Base-by-base conservation (phyloP, 164 flowering plant genomes). In the Chimonanthus salicifolius region DNA sequence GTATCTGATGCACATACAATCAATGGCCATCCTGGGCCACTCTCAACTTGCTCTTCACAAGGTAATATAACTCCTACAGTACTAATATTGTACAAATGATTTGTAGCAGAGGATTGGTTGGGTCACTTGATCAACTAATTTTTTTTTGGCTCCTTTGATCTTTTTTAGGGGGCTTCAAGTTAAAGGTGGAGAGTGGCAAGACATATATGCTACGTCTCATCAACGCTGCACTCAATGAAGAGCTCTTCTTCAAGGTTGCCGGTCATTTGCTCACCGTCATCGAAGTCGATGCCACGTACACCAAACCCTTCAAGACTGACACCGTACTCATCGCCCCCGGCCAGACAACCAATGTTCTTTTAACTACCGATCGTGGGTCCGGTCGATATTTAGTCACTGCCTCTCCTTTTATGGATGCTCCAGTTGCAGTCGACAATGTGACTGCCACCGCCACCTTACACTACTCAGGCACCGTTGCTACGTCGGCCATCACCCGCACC, bases 1-100 rank as follows among this genome's bases (percentile, higher is more conserved):
- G 92, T 91, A 2, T 89, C 94, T 0, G 92, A 91, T 77, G 92
- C 89, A 64, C 97, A 91, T 76, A 88, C 90, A 33, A 91, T 91
- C 51, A 91, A 91, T 47, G 97, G 97, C 20, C 86, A 82, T 51
- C 91, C 97, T 0, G 97, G 97, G 7, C 83, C 86, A 0, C 64
- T 80, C 58, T 10, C 88, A 0, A 83, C 69, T 49, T 92, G 94
- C 79, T 62, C 60, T 20, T 72, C 72, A 1, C 45, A 62, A 44
- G 74, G 74, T 50, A 71, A 47, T 49, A 2, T 54, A 13, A 54
- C 60, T 11, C 11, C 9, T 13, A 54, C 5, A 54, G 60, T 9
- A 2, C 60, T 1, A 15, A 4, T 15, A 11, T 8, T 4, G 60
- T 54, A 54, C 4, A 54, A 54, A 3, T 54, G 5, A 13, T 10